Conservation (phyloP, 768 basidiomycete species). For the Porpolomopsis calyptriformis region DNA sequence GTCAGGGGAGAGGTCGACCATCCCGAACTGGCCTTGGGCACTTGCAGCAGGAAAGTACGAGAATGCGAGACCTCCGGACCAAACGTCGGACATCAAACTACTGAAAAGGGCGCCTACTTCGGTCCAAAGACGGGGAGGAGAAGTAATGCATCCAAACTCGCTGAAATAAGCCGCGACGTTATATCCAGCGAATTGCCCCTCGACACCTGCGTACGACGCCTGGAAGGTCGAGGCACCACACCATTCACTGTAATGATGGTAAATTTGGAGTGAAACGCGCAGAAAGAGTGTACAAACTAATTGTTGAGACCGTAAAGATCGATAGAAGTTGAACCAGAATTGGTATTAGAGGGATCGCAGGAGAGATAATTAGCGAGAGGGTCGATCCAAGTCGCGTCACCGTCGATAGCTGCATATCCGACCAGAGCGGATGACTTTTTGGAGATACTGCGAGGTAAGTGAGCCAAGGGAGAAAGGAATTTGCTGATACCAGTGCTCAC, state of each 20-base stretch:
- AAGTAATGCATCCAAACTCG: constrained; percentile 69
- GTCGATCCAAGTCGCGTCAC: constrained; percentile 46
- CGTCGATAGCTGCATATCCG: constrained; percentile 82
- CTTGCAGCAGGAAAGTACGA: constrained; percentile 81
- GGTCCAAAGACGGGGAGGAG: constrained; percentile 62
- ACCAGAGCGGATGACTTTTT: constrained; percentile 58
- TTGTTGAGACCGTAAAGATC: constrained; percentile 85
- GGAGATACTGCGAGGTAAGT: constrained; percentile 36
- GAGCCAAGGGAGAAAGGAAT: constrained; percentile 4
- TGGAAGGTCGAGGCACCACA: constrained; percentile 60
- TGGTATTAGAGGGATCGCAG: constrained; percentile 49
- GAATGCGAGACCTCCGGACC: constrained; percentile 85
- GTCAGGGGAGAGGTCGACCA: constrained; percentile 67
- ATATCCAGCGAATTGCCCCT: constrained; percentile 46
- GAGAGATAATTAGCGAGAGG: constrained; percentile 70
- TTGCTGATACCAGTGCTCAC: constrained; percentile 28
- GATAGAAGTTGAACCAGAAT: constrained; percentile 53
- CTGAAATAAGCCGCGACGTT: constrained; percentile 85
- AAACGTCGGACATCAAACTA: constrained; percentile 61
- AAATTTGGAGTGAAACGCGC: constrained; percentile 4
- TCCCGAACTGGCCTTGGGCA: constrained; percentile 67
- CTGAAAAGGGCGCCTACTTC: constrained; percentile 69
- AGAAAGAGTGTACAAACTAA: constrained; percentile 44
- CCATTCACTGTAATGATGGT: constrained; percentile 50
- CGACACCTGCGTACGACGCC: constrained; percentile 44